Conservation (phyloP, 495 filamentous ascomycete species). For the Penicillium argentinense region DNA sequence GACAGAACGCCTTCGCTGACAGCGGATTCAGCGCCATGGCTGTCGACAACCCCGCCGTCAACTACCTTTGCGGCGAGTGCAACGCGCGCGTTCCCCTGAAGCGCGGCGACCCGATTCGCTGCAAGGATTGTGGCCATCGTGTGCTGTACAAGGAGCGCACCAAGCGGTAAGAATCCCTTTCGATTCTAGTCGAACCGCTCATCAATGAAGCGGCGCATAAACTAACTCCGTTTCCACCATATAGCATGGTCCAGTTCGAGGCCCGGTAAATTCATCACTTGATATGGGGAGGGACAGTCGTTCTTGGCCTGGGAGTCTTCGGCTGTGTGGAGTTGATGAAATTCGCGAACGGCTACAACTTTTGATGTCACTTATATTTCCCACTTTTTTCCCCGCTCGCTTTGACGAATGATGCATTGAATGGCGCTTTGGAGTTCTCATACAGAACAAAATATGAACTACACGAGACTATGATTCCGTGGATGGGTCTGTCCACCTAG, state of each 20-base stretch:
- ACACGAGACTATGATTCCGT: slow-evolving; percentile 6
- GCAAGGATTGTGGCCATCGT: slow-evolving; percentile 93
- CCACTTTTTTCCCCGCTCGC: slow-evolving; percentile 11
- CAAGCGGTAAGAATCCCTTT: slow-evolving; percentile 68
- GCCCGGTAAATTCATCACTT: slow-evolving; percentile 58
- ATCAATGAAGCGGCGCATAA: neutral
- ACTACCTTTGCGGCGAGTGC: slow-evolving; percentile 94
- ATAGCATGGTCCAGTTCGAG: slow-evolving; percentile 97
- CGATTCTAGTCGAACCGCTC: neutral
- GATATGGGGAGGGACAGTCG: neutral
- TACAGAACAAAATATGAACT: slow-evolving; percentile 9
- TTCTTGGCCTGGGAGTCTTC: neutral
- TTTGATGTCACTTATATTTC: slow-evolving; percentile 5
- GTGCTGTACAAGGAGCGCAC: slow-evolving; percentile 98
- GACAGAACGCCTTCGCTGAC: slow-evolving; percentile 41
- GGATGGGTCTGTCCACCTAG: neutral
- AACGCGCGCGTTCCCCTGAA: slow-evolving; percentile 76
- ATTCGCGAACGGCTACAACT: neutral
- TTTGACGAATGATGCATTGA: slow-evolving; percentile 27
- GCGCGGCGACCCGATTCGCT: slow-evolving; percentile 84
- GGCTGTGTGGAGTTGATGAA: slow-evolving; percentile 15
- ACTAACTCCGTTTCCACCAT: slow-evolving; percentile 14
- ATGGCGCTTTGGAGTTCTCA: slow-evolving; percentile 33
- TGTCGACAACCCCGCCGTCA: slow-evolving; percentile 53
- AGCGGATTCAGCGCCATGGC: slow-evolving; percentile 27